phyloP scores from a whole-genome alignment of 257 asterid species.

The Nicotiana knightiana region DNA sequence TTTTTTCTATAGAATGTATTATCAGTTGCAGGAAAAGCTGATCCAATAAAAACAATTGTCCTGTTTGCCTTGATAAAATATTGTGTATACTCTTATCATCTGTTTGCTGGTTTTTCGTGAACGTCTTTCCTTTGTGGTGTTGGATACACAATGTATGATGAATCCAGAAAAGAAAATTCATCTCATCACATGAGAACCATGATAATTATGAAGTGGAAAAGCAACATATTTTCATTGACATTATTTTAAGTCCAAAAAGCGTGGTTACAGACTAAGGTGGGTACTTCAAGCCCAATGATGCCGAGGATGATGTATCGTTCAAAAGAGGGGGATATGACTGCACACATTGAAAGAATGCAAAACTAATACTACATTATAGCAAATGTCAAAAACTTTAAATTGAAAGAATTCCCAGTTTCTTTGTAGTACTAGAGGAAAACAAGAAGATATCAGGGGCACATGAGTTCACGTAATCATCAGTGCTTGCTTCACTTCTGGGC shows the following conservation, averaged over 20 bases:
- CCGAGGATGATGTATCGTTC: neutral
- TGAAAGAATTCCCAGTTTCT: neutral
- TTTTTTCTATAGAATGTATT: neutral
- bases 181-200: neutral
- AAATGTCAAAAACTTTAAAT: neutral
- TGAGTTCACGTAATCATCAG: neutral
- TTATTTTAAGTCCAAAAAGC: neutral
- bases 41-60: neutral
- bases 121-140: neutral
- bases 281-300: neutral
- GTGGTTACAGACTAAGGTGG: neutral
- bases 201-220: neutral
- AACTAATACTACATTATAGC: neutral
- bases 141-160: neutral
- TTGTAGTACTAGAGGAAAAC: neutral
- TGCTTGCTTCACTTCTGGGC: constrained; percentile 27
- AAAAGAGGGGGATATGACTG: neutral
- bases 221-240: neutral
- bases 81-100: neutral
- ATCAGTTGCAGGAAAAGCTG: neutral
- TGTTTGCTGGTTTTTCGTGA: neutral
- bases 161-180: no score
- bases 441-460: neutral
- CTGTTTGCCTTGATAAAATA: neutral
- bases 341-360: neutral